Evolutionary conservation across 2,329 filamentous ascomycete species (phyloP), one percentile per base, ranked within the genome.

Genomic region (Metarhizium brunneum): DNA sequence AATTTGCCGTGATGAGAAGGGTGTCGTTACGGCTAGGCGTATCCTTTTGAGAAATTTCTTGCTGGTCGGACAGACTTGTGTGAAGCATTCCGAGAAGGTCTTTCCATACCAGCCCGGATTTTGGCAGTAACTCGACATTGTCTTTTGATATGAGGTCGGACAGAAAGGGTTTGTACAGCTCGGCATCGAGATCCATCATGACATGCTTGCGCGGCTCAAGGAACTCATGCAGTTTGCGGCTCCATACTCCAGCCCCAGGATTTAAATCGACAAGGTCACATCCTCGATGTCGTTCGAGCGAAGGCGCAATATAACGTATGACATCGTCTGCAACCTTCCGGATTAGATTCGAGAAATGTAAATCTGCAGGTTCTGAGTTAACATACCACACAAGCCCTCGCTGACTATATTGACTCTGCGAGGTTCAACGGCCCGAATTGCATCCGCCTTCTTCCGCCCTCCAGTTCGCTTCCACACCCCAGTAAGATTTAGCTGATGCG

Each of bases 191-290:
- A 65, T 97, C 92, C 70, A 96, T 78, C 47, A 99, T 76, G 48
- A 96, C 73, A 73, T 99, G 94, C 5, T 82, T 85, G 56, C 90
- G 84, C 4, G 92, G 92, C 63, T 90, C 73, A 7, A 99, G 76
- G 49, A 80, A 73, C 0, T 89, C 77, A 66, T 96, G 84, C 1
- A 97, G 75, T 63, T 86, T 88, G 32, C 76, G 75, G 38, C 92
- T 95, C 83, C 87, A 94, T 2, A 95, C 54, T 8, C 91, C 90
- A 1, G 74, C 74, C 14, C 91, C 91, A 0, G 92, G 92, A 68
- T 92, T 90, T 55, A 96, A 75, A 66, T 97, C 92, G 63, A 99
- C 75, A 48, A 97, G 79, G 64, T 95, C 91, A 71, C 92, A 91
- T 54, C 89, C 88, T 52, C 77, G 74, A 68, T 94, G 86, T 48